Evolutionary conservation across 345 rosid species (phyloP).

Genomic region (Pseudoturritis turrita): DNA sequence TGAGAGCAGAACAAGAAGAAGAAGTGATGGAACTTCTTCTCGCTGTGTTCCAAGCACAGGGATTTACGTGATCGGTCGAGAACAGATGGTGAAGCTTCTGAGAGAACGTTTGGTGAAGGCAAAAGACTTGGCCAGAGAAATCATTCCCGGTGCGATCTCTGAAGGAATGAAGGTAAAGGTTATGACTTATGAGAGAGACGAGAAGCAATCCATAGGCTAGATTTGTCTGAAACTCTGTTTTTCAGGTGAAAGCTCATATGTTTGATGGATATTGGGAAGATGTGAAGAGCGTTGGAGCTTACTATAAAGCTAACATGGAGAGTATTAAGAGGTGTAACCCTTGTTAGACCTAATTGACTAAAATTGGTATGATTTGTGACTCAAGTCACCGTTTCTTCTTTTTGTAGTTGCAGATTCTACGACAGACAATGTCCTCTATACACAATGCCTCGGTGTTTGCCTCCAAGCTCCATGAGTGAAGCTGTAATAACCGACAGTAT

Average conservation of each 20-base stretch:
- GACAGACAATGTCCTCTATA: conserved; percentile 51
- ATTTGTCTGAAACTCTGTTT: background rate
- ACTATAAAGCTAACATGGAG: conserved; percentile 77
- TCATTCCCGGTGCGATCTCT: conserved; percentile 62
- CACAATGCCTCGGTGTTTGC: conserved; percentile 68
- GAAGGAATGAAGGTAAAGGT: conserved; percentile 62
- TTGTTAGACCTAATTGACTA: background rate
- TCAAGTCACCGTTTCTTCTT: conserved; percentile 10
- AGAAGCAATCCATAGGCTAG: background rate
- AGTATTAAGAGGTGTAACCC: conserved; percentile 40
- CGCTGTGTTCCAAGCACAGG: conserved; percentile 50
- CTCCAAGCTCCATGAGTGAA: conserved; percentile 54
- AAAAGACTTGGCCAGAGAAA: conserved; percentile 54
- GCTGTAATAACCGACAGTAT: conserved; percentile 57
- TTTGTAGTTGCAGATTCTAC: conserved; percentile 46
- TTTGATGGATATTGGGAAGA: conserved; percentile 85
- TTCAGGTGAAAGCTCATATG: conserved; percentile 59
- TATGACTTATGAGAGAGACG: background rate
- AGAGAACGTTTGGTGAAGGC: conserved; percentile 46
- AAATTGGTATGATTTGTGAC: conserved; percentile 20
- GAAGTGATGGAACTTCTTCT: conserved; percentile 6
- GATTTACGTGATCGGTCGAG: conserved; percentile 60
- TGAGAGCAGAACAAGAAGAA: conserved; percentile 16
- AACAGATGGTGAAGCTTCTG: conserved; percentile 52
- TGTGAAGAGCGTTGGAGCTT: conserved; percentile 58